Base-by-base conservation (phyloP, 768 basidiomycete genomes). In the Trametes elegans region DNA sequence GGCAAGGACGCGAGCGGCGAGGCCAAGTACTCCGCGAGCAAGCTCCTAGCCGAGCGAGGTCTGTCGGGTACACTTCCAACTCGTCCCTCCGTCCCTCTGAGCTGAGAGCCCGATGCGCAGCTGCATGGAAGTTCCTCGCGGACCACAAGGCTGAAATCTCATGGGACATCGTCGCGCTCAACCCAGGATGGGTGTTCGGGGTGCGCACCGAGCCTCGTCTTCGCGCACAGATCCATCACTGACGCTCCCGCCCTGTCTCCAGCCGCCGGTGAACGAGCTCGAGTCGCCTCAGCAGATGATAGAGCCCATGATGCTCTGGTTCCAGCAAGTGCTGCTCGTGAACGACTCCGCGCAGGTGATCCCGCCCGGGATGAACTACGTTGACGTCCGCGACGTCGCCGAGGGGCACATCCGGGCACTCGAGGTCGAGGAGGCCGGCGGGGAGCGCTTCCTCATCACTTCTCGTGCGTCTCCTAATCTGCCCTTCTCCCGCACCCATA, bases 321-420 rank as follows among this genome's bases (percentile, higher is more conserved):
- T 31, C 0, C 40, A 39, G 3, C n/a, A 18, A 8, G 13, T n/a
- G 16, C 9, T 24, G 40, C 26, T 24, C 21, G 7, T 10, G 40
- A 23, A 23, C 23, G 23, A 24, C 23, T 41, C 26, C 40, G 40
- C 40, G 13, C 31, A 13, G 40, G 7, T 26, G 10, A 21, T 24
- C 9, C 40, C 40, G 7, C 40, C 23, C 24, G 18, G n/a, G 7
- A 19, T 39, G 19, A 50, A 50, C 49, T 60, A 45, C 45, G 49
- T 79, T 29, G 79, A 84, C 49, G 81, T 83, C 5, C 76, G 80
- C 6, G 82, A 84, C 64, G 63, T 81, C 29, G 81, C 77, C 0
- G 66, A 70, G 13, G 80, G 77, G 0, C 84, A 86, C 60, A 72
- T 75, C 1, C 64, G 70, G 5, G 81, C 82, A 3, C 64, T 88